phyloP scores from a whole-genome alignment of 768 basidiomycete genomes.

The Lentinula lateritia region DNA sequence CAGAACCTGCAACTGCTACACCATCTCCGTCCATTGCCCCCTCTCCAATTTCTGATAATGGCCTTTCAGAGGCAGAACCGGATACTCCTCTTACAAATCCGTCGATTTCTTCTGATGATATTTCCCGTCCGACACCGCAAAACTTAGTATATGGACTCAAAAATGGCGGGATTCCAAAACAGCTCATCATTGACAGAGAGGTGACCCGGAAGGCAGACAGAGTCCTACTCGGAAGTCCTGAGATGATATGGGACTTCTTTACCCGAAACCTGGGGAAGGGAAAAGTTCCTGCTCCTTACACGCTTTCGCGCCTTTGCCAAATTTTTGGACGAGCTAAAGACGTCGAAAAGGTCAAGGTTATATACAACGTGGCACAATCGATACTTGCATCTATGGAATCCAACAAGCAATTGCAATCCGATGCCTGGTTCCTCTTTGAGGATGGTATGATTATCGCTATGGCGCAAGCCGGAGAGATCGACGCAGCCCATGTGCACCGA shows the following conservation, averaged over 20 bases:
- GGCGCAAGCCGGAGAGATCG: constrained; percentile 76
- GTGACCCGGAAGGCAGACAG: neutral
- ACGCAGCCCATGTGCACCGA: constrained; percentile 79
- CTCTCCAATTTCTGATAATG: neutral
- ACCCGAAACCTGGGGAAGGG: neutral
- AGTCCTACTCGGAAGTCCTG: neutral
- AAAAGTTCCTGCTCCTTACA: constrained; percentile 41
- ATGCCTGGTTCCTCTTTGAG: constrained; percentile 77
- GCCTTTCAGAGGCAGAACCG: neutral
- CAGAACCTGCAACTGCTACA: neutral
- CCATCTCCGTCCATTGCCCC: neutral
- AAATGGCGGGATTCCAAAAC: neutral
- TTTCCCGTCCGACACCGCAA: neutral
- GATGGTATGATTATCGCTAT: constrained; percentile 85
- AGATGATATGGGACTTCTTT: neutral
- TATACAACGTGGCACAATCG: constrained; percentile 66
- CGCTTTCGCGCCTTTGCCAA: constrained; percentile 61
- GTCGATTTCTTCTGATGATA: neutral
- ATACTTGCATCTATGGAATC: constrained; percentile 43
- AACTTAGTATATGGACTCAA: neutral
- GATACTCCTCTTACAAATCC: neutral
- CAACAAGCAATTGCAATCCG: constrained; percentile 39
- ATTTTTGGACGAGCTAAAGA: constrained; percentile 59
- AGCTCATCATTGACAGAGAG: neutral
- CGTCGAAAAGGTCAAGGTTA: constrained; percentile 51